Conservation (phyloP, 2,329 filamentous ascomycete genomes). For the Colletotrichum eremochloae region DNA sequence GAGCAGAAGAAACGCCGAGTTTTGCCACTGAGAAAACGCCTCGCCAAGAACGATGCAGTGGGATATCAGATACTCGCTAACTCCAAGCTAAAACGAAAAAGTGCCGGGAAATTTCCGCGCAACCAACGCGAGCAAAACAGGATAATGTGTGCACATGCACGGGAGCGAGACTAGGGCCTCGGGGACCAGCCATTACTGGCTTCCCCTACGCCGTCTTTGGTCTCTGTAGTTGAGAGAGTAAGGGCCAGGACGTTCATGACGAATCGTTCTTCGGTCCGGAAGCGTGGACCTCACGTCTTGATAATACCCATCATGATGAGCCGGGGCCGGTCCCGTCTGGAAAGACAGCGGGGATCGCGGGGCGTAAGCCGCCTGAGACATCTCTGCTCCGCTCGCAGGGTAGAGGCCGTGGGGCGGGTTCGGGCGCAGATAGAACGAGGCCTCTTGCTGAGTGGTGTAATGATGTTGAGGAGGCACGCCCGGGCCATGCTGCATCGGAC, state of each 20-base stretch:
- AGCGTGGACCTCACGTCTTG: constrained; percentile 31
- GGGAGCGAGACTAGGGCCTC: too few species aligned
- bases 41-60: constrained; percentile 28
- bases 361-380: constrained; percentile 30
- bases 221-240: constrained; percentile 38
- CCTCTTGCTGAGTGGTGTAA: constrained; percentile 37
- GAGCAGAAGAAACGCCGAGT: not conserved
- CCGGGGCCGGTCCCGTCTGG: constrained; percentile 4
- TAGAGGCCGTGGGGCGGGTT: constrained; percentile 29
- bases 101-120: not conserved
- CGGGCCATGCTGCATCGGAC: constrained; percentile 32
- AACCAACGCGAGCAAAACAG: not conserved
- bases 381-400: constrained; percentile 24
- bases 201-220: constrained; percentile 33
- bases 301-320: constrained; percentile 22
- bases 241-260: constrained; percentile 34
- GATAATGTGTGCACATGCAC: not conserved
- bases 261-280: constrained; percentile 34
- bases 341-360: constrained; percentile 33
- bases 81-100: not conserved
- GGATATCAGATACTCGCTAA: constrained; percentile 22
- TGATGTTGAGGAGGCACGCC: constrained; percentile 25
- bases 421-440: constrained; percentile 31
- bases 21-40: constrained; percentile 25
- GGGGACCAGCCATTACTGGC: constrained; percentile 10